Evolutionary conservation across 208 protist species (phyloP), one percentile per base, ranked within the genome.

Genomic region (Acanthamoeba sp.): DNA sequence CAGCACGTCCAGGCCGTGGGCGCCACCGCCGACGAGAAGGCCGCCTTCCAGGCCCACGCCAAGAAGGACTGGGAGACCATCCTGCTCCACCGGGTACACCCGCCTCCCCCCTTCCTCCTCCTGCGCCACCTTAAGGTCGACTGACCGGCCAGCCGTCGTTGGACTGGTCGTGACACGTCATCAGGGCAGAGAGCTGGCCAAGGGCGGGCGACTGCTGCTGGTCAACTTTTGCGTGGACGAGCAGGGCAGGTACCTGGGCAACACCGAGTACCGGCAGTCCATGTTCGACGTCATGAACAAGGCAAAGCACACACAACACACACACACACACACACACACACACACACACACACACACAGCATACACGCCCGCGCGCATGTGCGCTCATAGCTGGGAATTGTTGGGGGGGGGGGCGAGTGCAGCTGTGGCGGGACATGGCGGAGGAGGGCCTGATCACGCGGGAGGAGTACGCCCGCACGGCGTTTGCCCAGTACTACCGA

Each of bases 211-310:
- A 10, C 9, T 84, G 73, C 22, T 84, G 16, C 42, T 84, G 0
- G 73, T 84, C 34, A 84, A 84, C 42, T 84, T 84, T 10, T 84
- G 73, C 38, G 42, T 84, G 22, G 73, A 84, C 73, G 73, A 52
- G 22, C 38, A 84, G 42, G 73, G 73, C 42, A 20, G 38, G 12
- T 52, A 84, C 40, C 73, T 84, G 9, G 73, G 73, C 1, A 84
- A 84, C 73, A 84, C 73, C 38, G 14, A 22, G 0, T 29, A 84
- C 34, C 1, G 20, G 73, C 73, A 32, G 16, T 84, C 73, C 22
- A 84, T 84, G 73, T 84, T 84, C n/a, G 40, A 84, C 29, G 73
- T 55, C 34, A 84, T 84, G 73, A 84, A 84, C 24, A 1, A 84
- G 73, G 73, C 52, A 69, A 50, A 14, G 18, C 7, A 22, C 29